Base-by-base conservation (phyloP, 129 eudicot species). In the Ambrosia artemisiifolia region DNA sequence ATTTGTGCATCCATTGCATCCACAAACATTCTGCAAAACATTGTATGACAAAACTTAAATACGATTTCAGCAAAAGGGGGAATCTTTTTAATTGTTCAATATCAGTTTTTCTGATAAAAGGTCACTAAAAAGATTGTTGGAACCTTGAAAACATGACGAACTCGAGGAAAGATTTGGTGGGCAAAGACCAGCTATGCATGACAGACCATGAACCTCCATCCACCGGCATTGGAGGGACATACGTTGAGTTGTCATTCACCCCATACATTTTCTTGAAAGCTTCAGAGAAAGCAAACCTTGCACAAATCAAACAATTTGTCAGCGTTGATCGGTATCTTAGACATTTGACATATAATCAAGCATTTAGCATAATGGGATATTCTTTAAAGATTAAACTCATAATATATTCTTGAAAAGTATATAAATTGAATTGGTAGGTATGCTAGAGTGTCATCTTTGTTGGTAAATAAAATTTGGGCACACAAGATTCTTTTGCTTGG, bases 71-170 rank as follows among this genome's bases (percentile, higher is more conserved):
- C 19, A 53, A 67, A 50, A 68, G 59, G 55, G 12, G 54, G 19
- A 60, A 60, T 46, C 13, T 2, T 56, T 56, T 54, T 28, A 8
- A 13, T 34, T 19, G 7, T 36, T 32, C 1, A 69, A 19, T 30
- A 24, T 32, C 2, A 4, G 10, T 63, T 40, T 72, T 30, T 46
- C 40, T 32, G 40, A 54, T 7, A 65, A 54, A 70, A 53, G 7
- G 20, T 16, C 16, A 55, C 35, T n/a, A 38, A 47, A 65, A 67
- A 46, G 13, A 75, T 28, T 6, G 4, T 32, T 53, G 65, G 13
- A 74, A 95, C 99, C 99, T 95, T 68, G 97, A 85, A 75, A 95
- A 95, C 99, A 95, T 90, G 20, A 86, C 93, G 44, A 95, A 88
- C 73, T 95, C 99, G 24, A 86, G 19, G 77, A 95, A 95, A 42